Percentiles rank a stretch among this genome's conserved stretches.
Conservation (phyloP, 2,329 filamentous ascomycete genomes). For the Alternaria novae-zelandiae region DNA sequence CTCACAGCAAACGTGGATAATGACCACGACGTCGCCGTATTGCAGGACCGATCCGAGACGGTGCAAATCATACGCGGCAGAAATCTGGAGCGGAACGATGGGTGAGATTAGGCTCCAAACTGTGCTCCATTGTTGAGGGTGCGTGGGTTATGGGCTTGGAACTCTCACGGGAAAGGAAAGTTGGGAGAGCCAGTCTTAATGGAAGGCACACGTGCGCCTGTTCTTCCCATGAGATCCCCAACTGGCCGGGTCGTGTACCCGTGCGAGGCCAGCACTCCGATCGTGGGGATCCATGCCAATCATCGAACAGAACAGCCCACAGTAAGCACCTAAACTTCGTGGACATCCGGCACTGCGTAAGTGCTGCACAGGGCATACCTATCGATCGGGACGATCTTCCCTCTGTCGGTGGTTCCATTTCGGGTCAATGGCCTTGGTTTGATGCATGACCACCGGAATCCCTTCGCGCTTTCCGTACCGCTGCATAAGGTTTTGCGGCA, state of each 20-base stretch:
- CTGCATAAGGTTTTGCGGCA: neutral
- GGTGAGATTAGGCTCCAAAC: neutral
- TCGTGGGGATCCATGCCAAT: neutral
- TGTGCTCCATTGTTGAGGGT: neutral
- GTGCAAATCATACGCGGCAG: conserved; percentile 22
- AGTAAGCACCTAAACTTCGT: neutral
- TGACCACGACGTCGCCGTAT: conserved; percentile 9
- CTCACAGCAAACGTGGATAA: conserved; percentile 14
- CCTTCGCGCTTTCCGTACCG: neutral
- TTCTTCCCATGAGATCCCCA: neutral
- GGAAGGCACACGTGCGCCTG: neutral
- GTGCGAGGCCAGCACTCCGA: neutral
- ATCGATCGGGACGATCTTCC: neutral
- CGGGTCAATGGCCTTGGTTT: conserved; percentile 1
- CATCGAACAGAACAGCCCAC: neutral
- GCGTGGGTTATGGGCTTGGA: neutral
- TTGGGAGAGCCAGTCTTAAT: neutral
- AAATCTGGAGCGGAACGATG: conserved; percentile 26
- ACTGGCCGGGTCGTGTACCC: conserved; percentile 1
- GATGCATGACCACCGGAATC: neutral
- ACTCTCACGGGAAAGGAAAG: neutral
- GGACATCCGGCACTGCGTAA: neutral
- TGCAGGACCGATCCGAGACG: conserved; percentile 15
- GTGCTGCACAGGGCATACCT: neutral
- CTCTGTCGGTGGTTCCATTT: conserved; percentile 1